These are phyloP conservation scores for Stemphylium beticola DNA, from an alignment of 2,329 filamentous ascomycete genomes.

Conservation along the genomic window DNA sequence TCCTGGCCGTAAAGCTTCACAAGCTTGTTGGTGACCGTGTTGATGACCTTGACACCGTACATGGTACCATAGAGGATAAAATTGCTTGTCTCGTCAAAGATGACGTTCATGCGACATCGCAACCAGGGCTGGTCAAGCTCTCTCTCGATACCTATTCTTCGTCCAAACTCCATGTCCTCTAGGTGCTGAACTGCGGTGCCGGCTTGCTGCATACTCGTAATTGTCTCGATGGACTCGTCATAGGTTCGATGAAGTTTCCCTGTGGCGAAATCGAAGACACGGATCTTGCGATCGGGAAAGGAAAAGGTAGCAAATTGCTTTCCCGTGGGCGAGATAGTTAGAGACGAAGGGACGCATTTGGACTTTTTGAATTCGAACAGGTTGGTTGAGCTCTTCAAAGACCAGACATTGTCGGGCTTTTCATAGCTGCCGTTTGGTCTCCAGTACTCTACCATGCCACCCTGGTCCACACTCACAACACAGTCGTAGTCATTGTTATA, in stretches of 20 bases:
- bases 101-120: slow-evolving; percentile 77
- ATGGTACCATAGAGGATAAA: slow-evolving; percentile 96
- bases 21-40: slow-evolving; percentile 91
- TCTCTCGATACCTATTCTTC: slow-evolving; percentile 82
- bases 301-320: slow-evolving; percentile 88
- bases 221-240: slow-evolving; percentile 87
- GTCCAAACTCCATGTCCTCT: slow-evolving; percentile 90
- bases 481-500: slow-evolving; percentile 92
- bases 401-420: slow-evolving; percentile 89
- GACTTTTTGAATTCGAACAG: slow-evolving; percentile 96
- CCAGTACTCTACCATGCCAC: slow-evolving; percentile 98
- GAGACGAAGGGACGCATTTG: slow-evolving; percentile 80
- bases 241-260: slow-evolving; percentile 91
- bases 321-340: slow-evolving; percentile 86
- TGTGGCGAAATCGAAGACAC: slow-evolving; percentile 89
- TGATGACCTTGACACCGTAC: slow-evolving; percentile 90
- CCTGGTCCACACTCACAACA: slow-evolving; percentile 85
- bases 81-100: slow-evolving; percentile 95
- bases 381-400: slow-evolving; percentile 91
- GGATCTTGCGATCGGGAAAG: slow-evolving; percentile 89
- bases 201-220: slow-evolving; percentile 96
- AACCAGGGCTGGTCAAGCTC: slow-evolving; percentile 77
- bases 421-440: slow-evolving; percentile 79
- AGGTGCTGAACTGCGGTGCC: slow-evolving; percentile 81
- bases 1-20: slow-evolving; percentile 90